Conservation (phyloP, 768 basidiomycete genomes). For the Mycena pura region DNA sequence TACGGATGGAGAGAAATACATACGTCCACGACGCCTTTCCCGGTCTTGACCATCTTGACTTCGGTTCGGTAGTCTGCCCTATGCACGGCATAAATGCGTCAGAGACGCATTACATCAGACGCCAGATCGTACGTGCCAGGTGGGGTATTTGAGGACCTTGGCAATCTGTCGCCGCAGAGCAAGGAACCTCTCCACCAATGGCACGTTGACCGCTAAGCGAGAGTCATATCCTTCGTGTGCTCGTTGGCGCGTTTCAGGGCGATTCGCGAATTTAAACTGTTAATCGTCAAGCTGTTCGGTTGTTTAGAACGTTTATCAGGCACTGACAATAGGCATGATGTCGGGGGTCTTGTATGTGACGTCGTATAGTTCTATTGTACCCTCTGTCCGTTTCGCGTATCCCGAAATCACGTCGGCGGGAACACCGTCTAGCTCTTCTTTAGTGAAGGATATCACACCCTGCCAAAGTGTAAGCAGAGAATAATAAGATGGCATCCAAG, state of each 20-base stretch:
- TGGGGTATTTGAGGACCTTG: slow-evolving; percentile 71
- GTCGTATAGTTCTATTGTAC: slow-evolving; percentile 65
- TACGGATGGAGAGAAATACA: slow-evolving; percentile 25
- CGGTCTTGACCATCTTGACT: slow-evolving; percentile 84
- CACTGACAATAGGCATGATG: slow-evolving; percentile 74
- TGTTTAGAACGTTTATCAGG: not conserved
- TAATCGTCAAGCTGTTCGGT: not conserved
- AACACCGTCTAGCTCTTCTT: slow-evolving; percentile 80
- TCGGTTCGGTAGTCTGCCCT: slow-evolving; percentile 86
- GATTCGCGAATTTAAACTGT: slow-evolving; percentile 82
- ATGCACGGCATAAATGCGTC: not conserved
- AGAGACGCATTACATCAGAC: not conserved
- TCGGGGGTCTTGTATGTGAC: slow-evolving; percentile 86
- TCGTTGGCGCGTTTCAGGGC: slow-evolving; percentile 68
- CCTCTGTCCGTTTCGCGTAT: slow-evolving; percentile 70
- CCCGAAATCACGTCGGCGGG: slow-evolving; percentile 82
- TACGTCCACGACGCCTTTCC: slow-evolving; percentile 64
- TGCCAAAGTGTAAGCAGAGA: slow-evolving; percentile 32
- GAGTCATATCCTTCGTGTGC: slow-evolving; percentile 75
- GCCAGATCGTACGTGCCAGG: slow-evolving; percentile 50
- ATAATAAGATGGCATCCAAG: slow-evolving; percentile 32
- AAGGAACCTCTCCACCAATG: slow-evolving; percentile 70
- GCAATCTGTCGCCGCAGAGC: slow-evolving; percentile 75
- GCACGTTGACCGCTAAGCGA: slow-evolving; percentile 72
- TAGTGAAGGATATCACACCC: slow-evolving; percentile 69